These are phyloP conservation scores for Xerocomellus chrysenteron DNA, from an alignment of 768 basidiomycete genomes.

Conservation along the genomic window DNA sequence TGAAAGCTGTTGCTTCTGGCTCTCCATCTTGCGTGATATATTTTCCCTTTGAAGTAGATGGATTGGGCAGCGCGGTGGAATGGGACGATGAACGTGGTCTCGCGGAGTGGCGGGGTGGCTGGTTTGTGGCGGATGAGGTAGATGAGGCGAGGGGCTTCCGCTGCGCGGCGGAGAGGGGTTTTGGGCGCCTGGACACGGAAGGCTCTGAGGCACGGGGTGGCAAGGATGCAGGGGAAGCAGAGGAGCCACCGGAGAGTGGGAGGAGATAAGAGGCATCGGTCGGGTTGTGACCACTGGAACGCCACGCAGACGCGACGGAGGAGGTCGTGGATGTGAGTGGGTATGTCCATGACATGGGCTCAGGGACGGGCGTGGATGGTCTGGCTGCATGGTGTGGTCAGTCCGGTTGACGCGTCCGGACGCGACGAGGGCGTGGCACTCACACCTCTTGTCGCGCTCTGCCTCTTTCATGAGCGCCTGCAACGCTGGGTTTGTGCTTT, in stretches of 20 bases:
- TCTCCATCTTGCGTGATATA: constrained; percentile 15
- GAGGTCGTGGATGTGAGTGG: constrained; percentile 10
- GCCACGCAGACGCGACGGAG: constrained; percentile 9
- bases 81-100: constrained; percentile 22
- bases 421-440: constrained; percentile 1
- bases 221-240: constrained; percentile 4
- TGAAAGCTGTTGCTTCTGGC: constrained; percentile 24
- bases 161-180: constrained; percentile 5
- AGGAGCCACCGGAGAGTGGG: constrained; percentile 5
- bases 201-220: constrained; percentile 3
- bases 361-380: constrained; percentile 10
- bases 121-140: constrained; percentile 15
- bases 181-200: constrained; percentile 1
- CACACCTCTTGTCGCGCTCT: constrained; percentile 25
- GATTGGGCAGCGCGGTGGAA: constrained; percentile 1
- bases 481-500: constrained; percentile 22
- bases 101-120: constrained; percentile 1
- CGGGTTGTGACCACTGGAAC: constrained; percentile 1
- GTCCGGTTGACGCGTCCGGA: background rate
- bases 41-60: background rate
- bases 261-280: constrained; percentile 5
- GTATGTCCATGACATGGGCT: constrained; percentile 17
- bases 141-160: constrained; percentile 23
- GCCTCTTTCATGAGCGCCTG: constrained; percentile 28
- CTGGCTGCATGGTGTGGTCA: constrained; percentile 12